Base-by-base conservation (phyloP, 306 rosid species). In the Erythrophleum fordii region DNA sequence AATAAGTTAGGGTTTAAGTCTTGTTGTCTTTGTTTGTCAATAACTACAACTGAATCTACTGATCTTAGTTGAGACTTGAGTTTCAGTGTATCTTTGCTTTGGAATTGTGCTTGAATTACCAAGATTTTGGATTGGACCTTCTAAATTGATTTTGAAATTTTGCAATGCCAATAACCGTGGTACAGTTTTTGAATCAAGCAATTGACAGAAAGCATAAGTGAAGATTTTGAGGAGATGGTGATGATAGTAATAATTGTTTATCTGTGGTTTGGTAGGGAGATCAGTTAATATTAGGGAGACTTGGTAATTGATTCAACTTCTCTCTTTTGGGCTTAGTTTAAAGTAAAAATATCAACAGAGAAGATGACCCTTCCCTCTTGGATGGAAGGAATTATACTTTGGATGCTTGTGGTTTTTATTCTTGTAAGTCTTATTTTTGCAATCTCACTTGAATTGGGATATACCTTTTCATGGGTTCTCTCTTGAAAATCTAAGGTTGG, bases 401-500 rank as follows among this genome's bases (percentile, higher is more conserved):
- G 60, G 53, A 70, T 48, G 31, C 5, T 18, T 26, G 13, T 35
- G 46, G 42, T 28, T 46, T 69, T 69, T 11, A 28, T 46, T 46
- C 11, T 26, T 11, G 17, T 0, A 3, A 22, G 26, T 28, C 8
- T 28, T 4, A 46, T 17, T 28, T 46, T 46, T 25, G 22, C 8
- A 22, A 3, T 71, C 9, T 29, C 17, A 9, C 41, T 49, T 49
- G 10, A 28, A 18, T 18, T 8, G 76, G 61, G 60, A 39, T 44
- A n/a, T 20, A 46, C 72, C 41, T 23, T 78, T 29, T 78, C 42
- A 23, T 10, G 31, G 69, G 26, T 61, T 83, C 45, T 60, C 75
- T 72, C 58, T 42, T 44, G 80, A 44, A 83, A 52, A 42, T 72
- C 69, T 17, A 22, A 45, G 71, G 60, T 31, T 23, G 66, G 42